These are phyloP conservation scores for Solanum boliviense DNA, from an alignment of 257 asterid genomes.

Conservation along the genomic window DNA sequence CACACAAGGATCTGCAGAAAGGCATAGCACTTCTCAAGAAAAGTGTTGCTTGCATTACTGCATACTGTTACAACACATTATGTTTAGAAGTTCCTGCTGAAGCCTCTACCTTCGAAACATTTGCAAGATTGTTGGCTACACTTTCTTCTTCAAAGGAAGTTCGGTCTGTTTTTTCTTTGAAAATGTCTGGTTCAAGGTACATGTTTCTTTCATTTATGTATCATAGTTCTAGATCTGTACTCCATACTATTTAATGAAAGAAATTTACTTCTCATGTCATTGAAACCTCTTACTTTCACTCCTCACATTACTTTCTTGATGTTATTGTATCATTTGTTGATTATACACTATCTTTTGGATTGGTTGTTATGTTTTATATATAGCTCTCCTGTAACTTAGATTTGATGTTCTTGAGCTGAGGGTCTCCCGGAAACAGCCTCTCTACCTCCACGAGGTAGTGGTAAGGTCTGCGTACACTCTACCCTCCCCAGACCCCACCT, in stretches of 20 bases:
- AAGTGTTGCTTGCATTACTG: slow-evolving; percentile 90
- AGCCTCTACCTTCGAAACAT: slow-evolving; percentile 89
- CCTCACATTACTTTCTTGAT: too few relatives aligned
- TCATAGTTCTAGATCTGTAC: background rate
- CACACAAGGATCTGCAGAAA: slow-evolving; percentile 95
- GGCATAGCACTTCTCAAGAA: slow-evolving; percentile 98
- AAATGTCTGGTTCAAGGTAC: slow-evolving; percentile 71
- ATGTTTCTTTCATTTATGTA: background rate
- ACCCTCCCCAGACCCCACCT: too few relatives aligned
- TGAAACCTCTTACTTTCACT: too few relatives aligned
- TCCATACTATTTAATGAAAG: background rate
- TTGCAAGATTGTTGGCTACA: slow-evolving; percentile 65
- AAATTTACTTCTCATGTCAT: background rate
- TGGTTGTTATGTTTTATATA: too few relatives aligned
- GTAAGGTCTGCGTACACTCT: too few relatives aligned
- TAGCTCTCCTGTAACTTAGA: too few relatives aligned
- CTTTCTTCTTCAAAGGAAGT: slow-evolving; percentile 96
- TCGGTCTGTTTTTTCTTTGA: slow-evolving; percentile 61
- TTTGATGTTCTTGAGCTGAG: too few relatives aligned
- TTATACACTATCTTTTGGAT: too few relatives aligned
- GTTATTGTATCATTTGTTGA: too few relatives aligned
- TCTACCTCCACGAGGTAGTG: too few relatives aligned
- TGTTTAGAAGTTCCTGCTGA: slow-evolving; percentile 74
- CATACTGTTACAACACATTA: slow-evolving; percentile 67
- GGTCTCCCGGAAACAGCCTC: too few relatives aligned